phyloP scores from a whole-genome alignment of 768 basidiomycete species.

The Fomitopsis pulvina region DNA sequence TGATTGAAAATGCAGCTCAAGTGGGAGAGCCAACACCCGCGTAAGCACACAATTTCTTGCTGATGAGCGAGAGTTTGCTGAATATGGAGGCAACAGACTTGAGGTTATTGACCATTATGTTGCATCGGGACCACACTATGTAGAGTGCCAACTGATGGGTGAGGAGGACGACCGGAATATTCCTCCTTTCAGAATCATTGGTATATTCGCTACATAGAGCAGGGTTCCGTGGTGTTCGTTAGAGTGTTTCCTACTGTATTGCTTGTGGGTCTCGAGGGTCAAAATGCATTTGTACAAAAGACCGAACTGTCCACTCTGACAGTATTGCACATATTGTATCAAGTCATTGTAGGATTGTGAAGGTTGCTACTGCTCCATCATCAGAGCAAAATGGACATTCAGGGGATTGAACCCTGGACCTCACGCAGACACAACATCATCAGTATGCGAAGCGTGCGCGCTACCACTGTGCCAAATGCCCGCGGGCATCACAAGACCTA shows the following conservation, averaged over 20 bases:
- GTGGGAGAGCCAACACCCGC: constrained; percentile 53
- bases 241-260: not conserved
- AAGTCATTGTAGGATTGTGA: too few relatives aligned
- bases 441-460: constrained; percentile 27
- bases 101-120: constrained; percentile 85
- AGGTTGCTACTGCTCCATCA: too few relatives aligned
- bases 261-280: not conserved
- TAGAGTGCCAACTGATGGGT: constrained; percentile 84
- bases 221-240: not conserved
- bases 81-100: constrained; percentile 67
- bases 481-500: constrained; percentile 2
- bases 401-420: constrained; percentile 28
- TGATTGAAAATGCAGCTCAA: constrained; percentile 73
- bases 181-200: constrained; percentile 84
- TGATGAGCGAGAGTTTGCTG: constrained; percentile 74
- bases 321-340: too few relatives aligned
- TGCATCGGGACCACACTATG: constrained; percentile 82
- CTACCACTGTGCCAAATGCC: constrained; percentile 32
- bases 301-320: not conserved
- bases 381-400: constrained; percentile 19
- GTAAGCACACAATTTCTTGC: constrained; percentile 37
- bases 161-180: constrained; percentile 74
- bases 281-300: not conserved
- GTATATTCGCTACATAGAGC: constrained; percentile 70
- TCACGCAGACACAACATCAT: constrained; percentile 18